Evolutionary conservation across 129 eudicot genomes (phyloP).

Genomic region (Apium graveolens): DNA sequence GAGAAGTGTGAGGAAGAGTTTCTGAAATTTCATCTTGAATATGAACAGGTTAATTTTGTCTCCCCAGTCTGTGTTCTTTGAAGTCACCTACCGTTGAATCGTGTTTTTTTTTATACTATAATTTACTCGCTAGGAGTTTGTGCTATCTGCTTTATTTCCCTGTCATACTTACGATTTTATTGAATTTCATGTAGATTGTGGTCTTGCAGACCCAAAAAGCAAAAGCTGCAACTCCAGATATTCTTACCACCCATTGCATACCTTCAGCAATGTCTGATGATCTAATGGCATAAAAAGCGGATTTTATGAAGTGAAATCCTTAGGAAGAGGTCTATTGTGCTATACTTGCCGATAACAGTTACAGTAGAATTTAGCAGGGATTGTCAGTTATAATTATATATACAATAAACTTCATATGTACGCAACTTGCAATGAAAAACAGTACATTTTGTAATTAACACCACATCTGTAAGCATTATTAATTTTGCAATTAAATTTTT

Average conservation of each 20-base stretch:
- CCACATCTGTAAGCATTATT: not conserved
- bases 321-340: not conserved
- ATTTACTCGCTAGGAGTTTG: not conserved
- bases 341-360: not conserved
- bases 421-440: not conserved
- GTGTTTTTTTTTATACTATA: not conserved
- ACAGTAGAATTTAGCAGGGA: not conserved
- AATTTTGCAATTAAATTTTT: not conserved
- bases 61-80: not conserved
- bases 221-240: slow-evolving; percentile 29
- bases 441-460: not conserved
- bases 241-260: slow-evolving; percentile 43
- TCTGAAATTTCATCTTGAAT: slow-evolving; percentile 44
- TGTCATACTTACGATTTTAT: not conserved
- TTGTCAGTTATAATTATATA: not conserved
- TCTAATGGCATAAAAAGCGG: slow-evolving; percentile 31
- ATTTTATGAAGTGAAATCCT: not conserved
- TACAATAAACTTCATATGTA: not conserved
- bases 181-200: slow-evolving; percentile 33
- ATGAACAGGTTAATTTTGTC: slow-evolving; percentile 37
- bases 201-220: slow-evolving; percentile 38
- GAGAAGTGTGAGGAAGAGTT: slow-evolving; percentile 46
- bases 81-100: not conserved
- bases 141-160: not conserved
- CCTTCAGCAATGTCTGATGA: slow-evolving; percentile 59